Conservation (phyloP, 1,284 basidiomycete species). For the Coniophora puteana region DNA sequence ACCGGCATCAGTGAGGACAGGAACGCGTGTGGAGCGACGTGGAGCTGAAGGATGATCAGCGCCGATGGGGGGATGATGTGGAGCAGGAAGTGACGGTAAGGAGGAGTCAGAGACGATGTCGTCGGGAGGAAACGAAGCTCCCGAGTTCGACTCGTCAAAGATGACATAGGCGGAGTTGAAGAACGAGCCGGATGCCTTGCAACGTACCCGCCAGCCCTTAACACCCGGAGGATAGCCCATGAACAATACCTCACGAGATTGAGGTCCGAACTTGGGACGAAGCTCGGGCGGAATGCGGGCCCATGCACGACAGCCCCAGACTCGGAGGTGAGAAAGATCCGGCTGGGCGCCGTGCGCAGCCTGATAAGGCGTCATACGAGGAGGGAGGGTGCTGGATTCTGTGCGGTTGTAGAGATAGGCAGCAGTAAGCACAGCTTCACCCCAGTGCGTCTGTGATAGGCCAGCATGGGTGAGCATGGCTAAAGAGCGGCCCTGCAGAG, state of each 20-base stretch:
- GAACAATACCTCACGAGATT: background rate
- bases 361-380: conserved; percentile 4
- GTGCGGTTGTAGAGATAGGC: background rate
- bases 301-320: conserved; percentile 11
- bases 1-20: too few relatives aligned
- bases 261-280: conserved; percentile 4
- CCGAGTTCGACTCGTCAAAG: background rate
- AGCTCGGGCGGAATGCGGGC: conserved; percentile 12
- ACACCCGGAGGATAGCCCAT: background rate
- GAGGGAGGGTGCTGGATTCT: background rate
- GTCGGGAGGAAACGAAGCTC: background rate
- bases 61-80: background rate
- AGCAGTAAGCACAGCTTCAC: background rate
- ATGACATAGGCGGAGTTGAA: background rate
- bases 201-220: background rate
- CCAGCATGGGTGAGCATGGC: background rate
- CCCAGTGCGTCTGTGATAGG: background rate
- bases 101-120: background rate
- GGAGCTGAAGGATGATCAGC: background rate
- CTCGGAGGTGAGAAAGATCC: conserved; percentile 10
- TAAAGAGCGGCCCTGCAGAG: background rate
- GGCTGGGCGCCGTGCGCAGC: conserved; percentile 7
- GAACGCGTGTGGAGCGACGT: background rate
- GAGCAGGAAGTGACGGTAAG: background rate
- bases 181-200: background rate